Evolutionary conservation across 257 asterid genomes (phyloP).

Genomic region (Nicotiana otophora): DNA sequence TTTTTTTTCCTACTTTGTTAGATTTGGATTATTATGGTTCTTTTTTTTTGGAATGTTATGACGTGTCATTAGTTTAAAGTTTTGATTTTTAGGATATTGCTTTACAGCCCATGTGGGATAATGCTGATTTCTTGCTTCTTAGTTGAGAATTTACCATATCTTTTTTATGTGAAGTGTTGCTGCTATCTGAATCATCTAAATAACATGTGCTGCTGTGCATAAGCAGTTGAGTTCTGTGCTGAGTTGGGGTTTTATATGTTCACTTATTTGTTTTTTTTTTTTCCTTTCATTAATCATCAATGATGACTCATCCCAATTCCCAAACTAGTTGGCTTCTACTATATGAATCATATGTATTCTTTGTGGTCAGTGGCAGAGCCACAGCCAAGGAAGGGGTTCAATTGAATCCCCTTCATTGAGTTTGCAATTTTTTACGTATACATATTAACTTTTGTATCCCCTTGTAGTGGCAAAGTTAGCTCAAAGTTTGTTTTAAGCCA

Average conservation of each 20-base stretch:
- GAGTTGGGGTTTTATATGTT: not conserved
- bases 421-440: too few species aligned
- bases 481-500: too few species aligned
- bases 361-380: not conserved
- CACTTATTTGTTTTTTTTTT: too few species aligned
- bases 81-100: not conserved
- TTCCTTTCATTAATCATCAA: not conserved
- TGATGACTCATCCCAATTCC: not conserved
- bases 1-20: not conserved
- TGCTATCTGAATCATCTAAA: not conserved
- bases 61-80: not conserved
- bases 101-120: not conserved
- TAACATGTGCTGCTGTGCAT: not conserved
- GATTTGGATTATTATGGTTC: not conserved
- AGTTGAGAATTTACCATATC: not conserved
- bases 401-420: too few species aligned
- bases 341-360: not conserved
- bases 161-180: not conserved
- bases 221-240: not conserved
- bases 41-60: not conserved
- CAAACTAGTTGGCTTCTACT: not conserved
- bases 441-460: too few species aligned
- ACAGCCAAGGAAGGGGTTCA: too few species aligned
- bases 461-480: too few species aligned
- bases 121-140: not conserved